Evolutionary conservation across 768 basidiomycete species (phyloP).

Genomic region (Mycena haematopus): DNA sequence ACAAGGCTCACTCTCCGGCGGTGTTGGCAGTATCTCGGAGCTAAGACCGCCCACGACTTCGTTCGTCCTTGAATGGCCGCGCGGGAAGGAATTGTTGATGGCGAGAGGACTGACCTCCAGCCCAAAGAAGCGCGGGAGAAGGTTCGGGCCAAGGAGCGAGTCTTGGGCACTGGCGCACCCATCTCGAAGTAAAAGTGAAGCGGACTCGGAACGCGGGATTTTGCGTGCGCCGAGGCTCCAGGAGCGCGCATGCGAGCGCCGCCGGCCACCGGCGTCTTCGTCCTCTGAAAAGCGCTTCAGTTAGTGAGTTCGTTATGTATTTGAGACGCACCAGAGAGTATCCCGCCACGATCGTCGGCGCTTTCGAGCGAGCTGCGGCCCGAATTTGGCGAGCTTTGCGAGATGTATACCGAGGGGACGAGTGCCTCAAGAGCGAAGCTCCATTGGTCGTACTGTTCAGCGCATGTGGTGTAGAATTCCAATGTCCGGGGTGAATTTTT

Average conservation of each 20-base stretch:
- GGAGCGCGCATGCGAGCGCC: constrained; percentile 37
- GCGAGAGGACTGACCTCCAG: constrained; percentile 27
- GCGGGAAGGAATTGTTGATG: constrained; percentile 26
- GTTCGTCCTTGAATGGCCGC: constrained; percentile 1
- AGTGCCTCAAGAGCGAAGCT: constrained; percentile 35
- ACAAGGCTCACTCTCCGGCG: constrained; percentile 27
- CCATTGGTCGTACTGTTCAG: constrained; percentile 37
- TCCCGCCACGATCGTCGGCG: constrained; percentile 16
- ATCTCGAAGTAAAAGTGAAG: constrained; percentile 41
- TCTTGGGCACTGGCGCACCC: constrained; percentile 30
- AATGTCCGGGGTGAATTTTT: constrained; percentile 16
- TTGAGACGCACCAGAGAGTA: constrained; percentile 29
- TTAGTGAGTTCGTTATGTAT: background rate
- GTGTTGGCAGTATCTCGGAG: constrained; percentile 27
- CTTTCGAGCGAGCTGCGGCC: constrained; percentile 24
- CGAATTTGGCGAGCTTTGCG: background rate
- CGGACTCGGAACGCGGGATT: constrained; percentile 44
- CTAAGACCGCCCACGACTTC: constrained; percentile 8
- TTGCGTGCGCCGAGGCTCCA: constrained; percentile 50
- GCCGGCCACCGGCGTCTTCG: constrained; percentile 32
- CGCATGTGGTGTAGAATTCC: constrained; percentile 23
- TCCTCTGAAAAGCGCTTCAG: constrained; percentile 25
- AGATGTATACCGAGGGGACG: constrained; percentile 34
- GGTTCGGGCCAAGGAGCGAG: constrained; percentile 42
- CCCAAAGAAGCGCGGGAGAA: constrained; percentile 44